Percentiles rank a stretch among this genome's conserved stretches.
phyloP scores from a whole-genome alignment of 805 yeast genomes.

The Kodamaea fukazawae region DNA sequence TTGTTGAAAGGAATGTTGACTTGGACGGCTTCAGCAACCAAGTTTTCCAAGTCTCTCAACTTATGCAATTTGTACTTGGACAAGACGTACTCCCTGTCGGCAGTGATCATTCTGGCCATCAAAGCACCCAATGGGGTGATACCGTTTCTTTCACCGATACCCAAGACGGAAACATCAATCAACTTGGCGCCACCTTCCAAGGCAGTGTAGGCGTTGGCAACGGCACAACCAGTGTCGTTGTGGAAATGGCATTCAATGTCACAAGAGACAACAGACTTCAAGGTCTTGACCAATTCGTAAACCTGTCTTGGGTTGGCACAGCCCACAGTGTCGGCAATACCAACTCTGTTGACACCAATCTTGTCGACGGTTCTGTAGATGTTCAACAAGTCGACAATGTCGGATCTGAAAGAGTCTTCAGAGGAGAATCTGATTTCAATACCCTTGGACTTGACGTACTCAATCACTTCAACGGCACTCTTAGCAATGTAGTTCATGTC shows the following conservation, averaged over 20 bases:
- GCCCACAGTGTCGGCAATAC: constrained; percentile 99
- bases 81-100: constrained; percentile 93
- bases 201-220: constrained; percentile 97
- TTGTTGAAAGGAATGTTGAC: constrained; percentile 97
- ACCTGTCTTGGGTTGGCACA: constrained; percentile 99
- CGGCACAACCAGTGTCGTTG: constrained; percentile 98
- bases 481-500: constrained; percentile 98
- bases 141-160: constrained; percentile 99
- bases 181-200: constrained; percentile 95
- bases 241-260: constrained; percentile 99
- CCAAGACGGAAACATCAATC: constrained; percentile 92
- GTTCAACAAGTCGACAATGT: constrained; percentile 89
- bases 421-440: constrained; percentile 95
- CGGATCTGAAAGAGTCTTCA: constrained; percentile 97
- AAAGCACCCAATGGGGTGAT: constrained; percentile 96
- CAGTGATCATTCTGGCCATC: constrained; percentile 99
- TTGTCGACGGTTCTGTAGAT: constrained; percentile 95
- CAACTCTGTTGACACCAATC: constrained; percentile 97
- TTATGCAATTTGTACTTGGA: constrained; percentile 94
- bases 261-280: constrained; percentile 89
- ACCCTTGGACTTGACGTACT: constrained; percentile 94
- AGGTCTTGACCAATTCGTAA: constrained; percentile 90
- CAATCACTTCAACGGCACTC: constrained; percentile 94
- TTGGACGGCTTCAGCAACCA: constrained; percentile 96
- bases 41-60: constrained; percentile 90